phyloP scores from a whole-genome alignment of 2,329 filamentous ascomycete genomes.

The Dichotomopilus funicola region DNA sequence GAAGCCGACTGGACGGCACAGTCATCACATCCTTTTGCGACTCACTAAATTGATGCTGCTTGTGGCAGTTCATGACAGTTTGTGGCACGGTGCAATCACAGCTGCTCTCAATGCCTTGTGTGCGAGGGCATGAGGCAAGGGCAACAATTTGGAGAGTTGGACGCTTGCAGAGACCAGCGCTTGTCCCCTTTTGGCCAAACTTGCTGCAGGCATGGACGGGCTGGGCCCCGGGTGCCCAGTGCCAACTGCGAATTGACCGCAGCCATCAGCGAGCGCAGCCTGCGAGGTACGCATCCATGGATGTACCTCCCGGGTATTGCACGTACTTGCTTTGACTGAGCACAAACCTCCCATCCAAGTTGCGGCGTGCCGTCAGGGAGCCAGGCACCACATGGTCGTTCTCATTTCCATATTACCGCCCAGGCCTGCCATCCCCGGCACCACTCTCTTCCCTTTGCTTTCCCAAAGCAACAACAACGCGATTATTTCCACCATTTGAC shows the following conservation, averaged over 20 bases:
- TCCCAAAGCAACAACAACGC: conserved; percentile 45
- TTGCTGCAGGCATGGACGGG: background rate
- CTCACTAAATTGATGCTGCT: conserved; percentile 8
- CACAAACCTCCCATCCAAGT: conserved; percentile 3
- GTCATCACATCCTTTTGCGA: conserved; percentile 4
- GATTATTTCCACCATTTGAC: conserved; percentile 33
- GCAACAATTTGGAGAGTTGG: background rate
- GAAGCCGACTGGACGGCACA: background rate
- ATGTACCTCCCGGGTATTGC: conserved; percentile 6
- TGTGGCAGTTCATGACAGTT: background rate
- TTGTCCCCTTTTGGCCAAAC: conserved; percentile 3
- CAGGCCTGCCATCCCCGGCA: conserved; percentile 29
- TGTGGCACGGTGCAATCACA: conserved; percentile 10
- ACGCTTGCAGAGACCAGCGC: background rate
- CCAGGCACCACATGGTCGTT: conserved; percentile 14
- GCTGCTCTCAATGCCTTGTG: background rate
- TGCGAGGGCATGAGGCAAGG: background rate
- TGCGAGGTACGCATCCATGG: conserved; percentile 1
- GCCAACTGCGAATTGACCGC: conserved; percentile 8
- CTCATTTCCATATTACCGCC: conserved; percentile 20
- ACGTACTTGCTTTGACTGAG: background rate
- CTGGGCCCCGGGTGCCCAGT: conserved; percentile 6
- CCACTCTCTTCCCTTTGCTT: conserved; percentile 30
- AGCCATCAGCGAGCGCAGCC: background rate
- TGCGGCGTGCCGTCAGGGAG: background rate